A percentile compares a stretch with the other conserved stretches of the same genome.
phyloP scores from a whole-genome alignment of 2,329 filamentous ascomycete genomes.

The Epicoccum nigrum region DNA sequence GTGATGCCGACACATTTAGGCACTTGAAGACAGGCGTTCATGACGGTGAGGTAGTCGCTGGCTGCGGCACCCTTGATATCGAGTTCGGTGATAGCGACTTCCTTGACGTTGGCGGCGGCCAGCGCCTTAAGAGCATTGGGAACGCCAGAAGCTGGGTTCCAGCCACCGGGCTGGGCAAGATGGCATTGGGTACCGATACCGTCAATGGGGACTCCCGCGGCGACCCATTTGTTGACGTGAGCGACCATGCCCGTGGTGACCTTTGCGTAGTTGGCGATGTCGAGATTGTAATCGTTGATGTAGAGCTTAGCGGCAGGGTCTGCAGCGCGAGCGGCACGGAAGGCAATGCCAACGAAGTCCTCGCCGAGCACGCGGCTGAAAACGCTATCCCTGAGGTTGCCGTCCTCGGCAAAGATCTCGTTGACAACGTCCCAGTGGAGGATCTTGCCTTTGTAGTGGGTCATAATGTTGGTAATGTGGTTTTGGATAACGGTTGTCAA shows the following conservation, averaged over 20 bases:
- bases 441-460: slow-evolving; percentile 69
- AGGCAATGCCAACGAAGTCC: slow-evolving; percentile 74
- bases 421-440: slow-evolving; percentile 69
- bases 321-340: slow-evolving; percentile 69
- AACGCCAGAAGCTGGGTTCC: slow-evolving; percentile 55
- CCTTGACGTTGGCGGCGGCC: slow-evolving; percentile 57
- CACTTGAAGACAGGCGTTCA: slow-evolving; percentile 65
- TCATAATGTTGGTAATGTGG: slow-evolving; percentile 65
- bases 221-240: slow-evolving; percentile 70
- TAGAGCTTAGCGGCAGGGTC: slow-evolving; percentile 74
- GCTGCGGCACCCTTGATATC: slow-evolving; percentile 66
- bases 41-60: slow-evolving; percentile 62
- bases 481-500: slow-evolving; percentile 65
- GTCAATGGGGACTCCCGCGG: slow-evolving; percentile 68
- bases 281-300: slow-evolving; percentile 76
- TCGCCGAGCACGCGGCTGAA: slow-evolving; percentile 71
- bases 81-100: slow-evolving; percentile 71
- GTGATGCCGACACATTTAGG: slow-evolving; percentile 71
- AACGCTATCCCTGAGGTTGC: slow-evolving; percentile 64
- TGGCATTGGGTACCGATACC: slow-evolving; percentile 64
- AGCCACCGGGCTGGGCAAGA: neutral
- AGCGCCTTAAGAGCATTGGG: slow-evolving; percentile 55
- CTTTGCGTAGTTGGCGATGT: slow-evolving; percentile 66
- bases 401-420: slow-evolving; percentile 69
- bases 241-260: slow-evolving; percentile 58